Evolutionary conservation across 208 protist genomes (phyloP).

Genomic region (Leishmania gerbilli): DNA sequence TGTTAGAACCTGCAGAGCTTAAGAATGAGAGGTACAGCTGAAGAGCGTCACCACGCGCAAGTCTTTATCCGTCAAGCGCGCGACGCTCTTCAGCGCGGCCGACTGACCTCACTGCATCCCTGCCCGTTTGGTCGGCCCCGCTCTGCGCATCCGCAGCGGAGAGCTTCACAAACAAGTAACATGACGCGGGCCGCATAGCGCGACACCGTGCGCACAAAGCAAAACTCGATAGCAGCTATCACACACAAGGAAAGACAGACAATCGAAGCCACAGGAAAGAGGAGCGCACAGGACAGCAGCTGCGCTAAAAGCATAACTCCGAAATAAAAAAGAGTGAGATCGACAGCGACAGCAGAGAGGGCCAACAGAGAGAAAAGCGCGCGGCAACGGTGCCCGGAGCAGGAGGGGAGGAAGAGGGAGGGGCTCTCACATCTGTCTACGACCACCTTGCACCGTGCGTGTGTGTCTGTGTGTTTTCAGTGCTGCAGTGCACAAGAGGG

Average conservation of each 20-base stretch:
- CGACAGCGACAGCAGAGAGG: neutral
- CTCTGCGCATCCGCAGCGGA: neutral
- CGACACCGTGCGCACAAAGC: neutral
- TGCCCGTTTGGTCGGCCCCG: neutral
- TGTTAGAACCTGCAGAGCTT: neutral
- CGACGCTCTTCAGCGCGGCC: neutral
- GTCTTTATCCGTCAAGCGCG: neutral
- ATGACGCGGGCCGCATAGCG: neutral
- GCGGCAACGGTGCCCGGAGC: neutral
- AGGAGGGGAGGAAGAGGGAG: neutral
- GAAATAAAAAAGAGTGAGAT: neutral
- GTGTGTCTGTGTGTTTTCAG: neutral
- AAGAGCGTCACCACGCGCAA: neutral
- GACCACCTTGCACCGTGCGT: neutral
- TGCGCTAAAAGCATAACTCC: neutral
- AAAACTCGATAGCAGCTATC: neutral
- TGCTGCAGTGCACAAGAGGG: neutral
- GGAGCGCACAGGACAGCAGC: neutral
- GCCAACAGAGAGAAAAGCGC: neutral
- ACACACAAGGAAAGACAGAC: neutral
- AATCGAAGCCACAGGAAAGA: neutral
- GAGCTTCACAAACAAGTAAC: neutral
- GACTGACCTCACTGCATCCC: neutral
- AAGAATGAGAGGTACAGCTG: neutral
- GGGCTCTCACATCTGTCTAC: neutral